Evolutionary conservation across 139 green algal genomes (phyloP), one percentile per base, ranked within the genome.

Genomic region (Mesostigma viride): DNA sequence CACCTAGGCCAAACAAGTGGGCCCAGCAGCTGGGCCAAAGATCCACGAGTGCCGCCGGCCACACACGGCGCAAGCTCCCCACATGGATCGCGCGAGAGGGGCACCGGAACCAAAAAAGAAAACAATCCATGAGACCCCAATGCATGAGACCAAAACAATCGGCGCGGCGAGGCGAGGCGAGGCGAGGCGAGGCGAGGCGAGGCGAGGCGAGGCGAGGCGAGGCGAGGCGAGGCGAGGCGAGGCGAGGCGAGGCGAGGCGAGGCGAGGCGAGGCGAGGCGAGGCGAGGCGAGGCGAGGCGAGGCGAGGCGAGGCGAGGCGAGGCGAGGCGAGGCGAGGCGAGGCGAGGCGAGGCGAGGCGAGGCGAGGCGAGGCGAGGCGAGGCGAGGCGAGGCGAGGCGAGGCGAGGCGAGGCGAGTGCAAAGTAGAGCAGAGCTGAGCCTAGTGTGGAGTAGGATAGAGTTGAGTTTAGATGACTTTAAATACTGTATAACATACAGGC

Each of bases 131-230:
- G n/a, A n/a, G n/a, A n/a, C n/a, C n/a, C n/a, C n/a, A n/a, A n/a
- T n/a, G n/a, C n/a, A n/a, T n/a, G n/a, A n/a, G n/a, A n/a, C n/a
- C n/a, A n/a, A n/a, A n/a, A n/a, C n/a, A n/a, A n/a, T n/a, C n/a
- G n/a, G n/a, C 56, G 0, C 8, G 56, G 27, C 56, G 56, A 22
- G 56, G 56, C 56, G 1, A 40, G 28, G 24, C 0, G n/a, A 35
- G 53, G 53, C 53, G 53, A 0, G 56, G 28, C 28, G 53, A 61
- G 53, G 53, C 53, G 53, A 61, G 53, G 53, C 3, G 53, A 61
- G 53, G 53, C 53, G 53, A 35, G 6, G 53, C 1, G 51, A 60
- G 51, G 51, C 51, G 51, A 27, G 51, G 1, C 24, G 51, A 60
- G 51, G 2, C 51, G 51, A 1, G 2, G 51, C 51, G 51, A 60